Evolutionary conservation across 1,284 basidiomycete species (phyloP).

Genomic region (Meira miltonrushii): DNA sequence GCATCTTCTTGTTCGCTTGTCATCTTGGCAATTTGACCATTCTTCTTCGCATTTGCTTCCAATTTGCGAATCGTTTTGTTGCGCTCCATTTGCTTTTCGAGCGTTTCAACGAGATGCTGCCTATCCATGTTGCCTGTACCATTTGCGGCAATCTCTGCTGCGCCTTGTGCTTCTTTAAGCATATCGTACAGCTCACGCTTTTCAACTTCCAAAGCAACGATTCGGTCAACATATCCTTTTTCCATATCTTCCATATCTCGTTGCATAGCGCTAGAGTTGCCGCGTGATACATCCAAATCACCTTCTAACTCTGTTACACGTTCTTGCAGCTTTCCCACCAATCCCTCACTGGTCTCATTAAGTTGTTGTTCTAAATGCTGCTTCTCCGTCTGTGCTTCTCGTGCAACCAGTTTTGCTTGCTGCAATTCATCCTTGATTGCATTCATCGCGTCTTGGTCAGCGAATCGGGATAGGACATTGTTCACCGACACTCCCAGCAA

Average conservation of each 20-base stretch:
- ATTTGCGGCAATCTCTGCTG: slow-evolving; percentile 1
- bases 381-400: slow-evolving; percentile 51
- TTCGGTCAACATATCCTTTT: slow-evolving; percentile 75
- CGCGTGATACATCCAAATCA: slow-evolving; percentile 71
- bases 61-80: slow-evolving; percentile 52
- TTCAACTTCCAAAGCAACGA: slow-evolving; percentile 81
- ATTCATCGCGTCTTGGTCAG: slow-evolving; percentile 80
- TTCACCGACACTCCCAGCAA: slow-evolving; percentile 85
- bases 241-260: slow-evolving; percentile 73
- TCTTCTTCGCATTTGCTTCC: slow-evolving; percentile 47
- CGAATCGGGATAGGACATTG: slow-evolving; percentile 80
- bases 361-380: slow-evolving; percentile 70
- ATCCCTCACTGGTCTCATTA: slow-evolving; percentile 70
- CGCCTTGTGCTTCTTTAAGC: slow-evolving; percentile 67
- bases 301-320: slow-evolving; percentile 72
- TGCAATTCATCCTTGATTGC: slow-evolving; percentile 61
- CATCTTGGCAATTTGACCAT: slow-evolving; percentile 6
- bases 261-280: slow-evolving; percentile 59
- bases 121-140: slow-evolving; percentile 37
- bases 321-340: slow-evolving; percentile 74
- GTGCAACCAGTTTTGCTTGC: slow-evolving; percentile 64
- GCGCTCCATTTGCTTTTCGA: slow-evolving; percentile 51
- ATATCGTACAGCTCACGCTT: slow-evolving; percentile 87
- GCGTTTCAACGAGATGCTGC: slow-evolving; percentile 59
- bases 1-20: slow-evolving; percentile 1